phyloP scores from a whole-genome alignment of 73 alveolate genomes.

The Paramecium octaurelia region DNA sequence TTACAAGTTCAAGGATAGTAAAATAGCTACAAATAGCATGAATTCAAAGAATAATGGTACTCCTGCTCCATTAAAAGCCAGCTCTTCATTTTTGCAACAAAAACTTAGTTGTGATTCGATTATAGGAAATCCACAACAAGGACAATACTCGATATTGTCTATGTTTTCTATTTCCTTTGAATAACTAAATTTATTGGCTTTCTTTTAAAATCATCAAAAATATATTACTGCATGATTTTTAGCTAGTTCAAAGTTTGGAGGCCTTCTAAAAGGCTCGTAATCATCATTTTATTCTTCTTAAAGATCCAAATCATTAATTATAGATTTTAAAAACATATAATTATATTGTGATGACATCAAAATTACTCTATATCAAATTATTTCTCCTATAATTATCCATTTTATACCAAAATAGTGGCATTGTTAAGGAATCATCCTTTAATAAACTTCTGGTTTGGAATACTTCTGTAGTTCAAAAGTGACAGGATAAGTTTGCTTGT shows the following conservation, averaged over 20 bases:
- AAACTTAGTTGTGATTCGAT: not conserved
- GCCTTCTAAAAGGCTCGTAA: not conserved
- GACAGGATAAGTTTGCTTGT: too few species aligned
- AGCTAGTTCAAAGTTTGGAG: constrained; percentile 14
- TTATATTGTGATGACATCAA: not conserved
- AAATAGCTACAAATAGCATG: not conserved
- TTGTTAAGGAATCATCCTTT: not conserved
- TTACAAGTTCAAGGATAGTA: not conserved
- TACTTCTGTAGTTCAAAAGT: too few species aligned
- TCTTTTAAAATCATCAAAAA: not conserved
- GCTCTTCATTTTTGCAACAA: not conserved
- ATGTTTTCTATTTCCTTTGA: not conserved
- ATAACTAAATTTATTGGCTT: not conserved
- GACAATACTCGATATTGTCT: not conserved
- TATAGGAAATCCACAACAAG: constrained; percentile 34
- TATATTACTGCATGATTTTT: not conserved
- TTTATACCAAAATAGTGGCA: not conserved
- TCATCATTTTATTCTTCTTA: not conserved
- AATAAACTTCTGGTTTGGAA: not conserved
- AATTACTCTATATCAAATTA: not conserved
- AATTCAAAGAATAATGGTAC: constrained; percentile 38
- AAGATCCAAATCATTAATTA: not conserved
- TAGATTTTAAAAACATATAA: not conserved
- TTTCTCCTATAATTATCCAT: not conserved
- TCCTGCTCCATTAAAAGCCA: constrained; percentile 12